Evolutionary conservation across 1,284 basidiomycete species (phyloP).

Genomic region (Naganishia liquefaciens): DNA sequence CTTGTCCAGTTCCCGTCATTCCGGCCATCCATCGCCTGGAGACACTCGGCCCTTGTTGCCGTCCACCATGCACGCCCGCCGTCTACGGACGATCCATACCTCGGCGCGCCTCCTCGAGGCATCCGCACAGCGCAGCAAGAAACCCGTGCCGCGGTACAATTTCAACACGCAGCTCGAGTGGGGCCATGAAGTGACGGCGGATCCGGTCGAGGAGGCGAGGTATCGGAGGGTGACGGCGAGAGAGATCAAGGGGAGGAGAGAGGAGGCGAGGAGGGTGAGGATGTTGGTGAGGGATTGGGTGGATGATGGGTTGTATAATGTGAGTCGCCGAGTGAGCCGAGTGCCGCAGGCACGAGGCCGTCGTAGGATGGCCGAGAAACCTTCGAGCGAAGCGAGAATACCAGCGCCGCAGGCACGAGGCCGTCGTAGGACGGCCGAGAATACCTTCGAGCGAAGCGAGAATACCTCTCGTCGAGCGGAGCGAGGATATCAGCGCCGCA

Average conservation of each 20-base stretch:
- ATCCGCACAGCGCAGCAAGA: background rate
- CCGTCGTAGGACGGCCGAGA: too few relatives aligned
- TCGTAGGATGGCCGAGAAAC: too few relatives aligned
- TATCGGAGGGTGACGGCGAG: conserved; percentile 74
- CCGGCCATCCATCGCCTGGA: too few relatives aligned
- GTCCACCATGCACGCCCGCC: background rate
- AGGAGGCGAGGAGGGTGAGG: conserved; percentile 77
- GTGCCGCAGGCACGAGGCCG: too few relatives aligned
- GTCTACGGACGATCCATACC: background rate
- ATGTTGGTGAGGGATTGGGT: conserved; percentile 97
- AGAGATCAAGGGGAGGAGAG: conserved; percentile 62
- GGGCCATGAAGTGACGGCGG: conserved; percentile 37
- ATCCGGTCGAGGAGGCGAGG: conserved; percentile 47
- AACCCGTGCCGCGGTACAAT: conserved; percentile 41
- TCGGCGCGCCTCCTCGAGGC: background rate
- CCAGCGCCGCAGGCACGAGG: too few relatives aligned
- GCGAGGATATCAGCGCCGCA: too few relatives aligned
- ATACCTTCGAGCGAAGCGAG: background rate
- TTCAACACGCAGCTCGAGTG: conserved; percentile 51
- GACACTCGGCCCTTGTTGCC: background rate
- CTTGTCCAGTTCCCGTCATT: too few relatives aligned
- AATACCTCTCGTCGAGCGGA: too few relatives aligned
- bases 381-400: background rate
- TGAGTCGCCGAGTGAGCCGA: conserved; percentile 35
- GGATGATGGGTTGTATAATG: conserved; percentile 92